Conservation (phyloP, 139 green algal genomes). For the Tetraselmis chui region DNA sequence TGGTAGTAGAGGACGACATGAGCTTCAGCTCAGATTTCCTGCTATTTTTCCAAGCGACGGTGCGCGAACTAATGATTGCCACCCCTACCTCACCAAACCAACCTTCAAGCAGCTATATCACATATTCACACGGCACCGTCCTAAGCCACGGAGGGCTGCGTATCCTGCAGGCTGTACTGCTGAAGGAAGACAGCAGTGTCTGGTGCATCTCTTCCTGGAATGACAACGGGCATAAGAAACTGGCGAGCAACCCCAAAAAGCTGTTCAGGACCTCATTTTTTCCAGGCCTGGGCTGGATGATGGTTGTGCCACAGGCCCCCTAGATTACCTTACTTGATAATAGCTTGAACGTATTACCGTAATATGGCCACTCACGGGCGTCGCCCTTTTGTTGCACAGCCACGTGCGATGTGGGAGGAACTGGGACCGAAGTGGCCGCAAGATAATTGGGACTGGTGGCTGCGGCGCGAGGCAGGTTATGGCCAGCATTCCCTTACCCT, state of each 20-base stretch:
- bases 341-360: no score
- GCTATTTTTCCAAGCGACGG: conserved; percentile 29
- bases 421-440: conserved; percentile 28
- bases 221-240: conserved; percentile 35
- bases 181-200: conserved; percentile 35
- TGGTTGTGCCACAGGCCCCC: conserved; percentile 4
- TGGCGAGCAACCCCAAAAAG: conserved; percentile 23
- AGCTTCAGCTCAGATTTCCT: conserved; percentile 42
- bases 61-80: no score
- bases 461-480: conserved; percentile 38
- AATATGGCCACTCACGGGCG: no score
- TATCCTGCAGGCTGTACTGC: conserved; percentile 18
- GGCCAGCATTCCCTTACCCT: no score
- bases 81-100: no score
- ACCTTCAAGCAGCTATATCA: no score
- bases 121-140: no score
- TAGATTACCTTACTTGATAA: no score
- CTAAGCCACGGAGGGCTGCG: no score
- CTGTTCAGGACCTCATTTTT: conserved; percentile 50
- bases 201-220: conserved; percentile 52
- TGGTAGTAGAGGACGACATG: conserved; percentile 52
- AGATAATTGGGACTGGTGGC: conserved; percentile 47
- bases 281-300: conserved; percentile 52
- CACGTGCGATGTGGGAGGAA: conserved; percentile 34
- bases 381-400: no score